These are phyloP conservation scores for Claviceps fusiformis DNA, from an alignment of 2,329 filamentous ascomycete genomes.

Conservation along the genomic window DNA sequence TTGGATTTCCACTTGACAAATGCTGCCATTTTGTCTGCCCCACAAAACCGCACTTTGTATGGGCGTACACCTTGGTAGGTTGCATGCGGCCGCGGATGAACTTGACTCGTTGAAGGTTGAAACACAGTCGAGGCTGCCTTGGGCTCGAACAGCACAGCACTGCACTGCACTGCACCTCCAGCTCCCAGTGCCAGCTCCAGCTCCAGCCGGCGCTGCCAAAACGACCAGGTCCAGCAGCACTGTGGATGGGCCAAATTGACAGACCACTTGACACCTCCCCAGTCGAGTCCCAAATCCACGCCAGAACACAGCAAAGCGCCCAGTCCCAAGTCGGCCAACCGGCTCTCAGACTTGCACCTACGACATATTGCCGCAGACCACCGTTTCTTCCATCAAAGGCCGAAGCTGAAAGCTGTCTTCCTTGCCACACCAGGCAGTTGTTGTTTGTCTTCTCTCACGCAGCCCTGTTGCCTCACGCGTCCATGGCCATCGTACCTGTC, in stretches of 20 bases:
- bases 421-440: background rate
- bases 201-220: slow-evolving; percentile 4
- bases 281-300: background rate
- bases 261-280: background rate
- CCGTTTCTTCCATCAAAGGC: background rate
- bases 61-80: too few species aligned
- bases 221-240: too few species aligned
- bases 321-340: background rate
- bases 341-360: background rate
- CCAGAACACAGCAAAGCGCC: background rate
- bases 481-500: background rate
- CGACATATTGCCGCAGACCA: background rate
- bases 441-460: background rate
- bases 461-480: background rate
- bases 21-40: background rate
- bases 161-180: background rate
- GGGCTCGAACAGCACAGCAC: background rate
- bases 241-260: too few species aligned
- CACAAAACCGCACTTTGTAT: background rate
- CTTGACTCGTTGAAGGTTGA: background rate
- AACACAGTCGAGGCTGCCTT: slow-evolving; percentile 2
- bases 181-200: background rate
- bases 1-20: background rate
- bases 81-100: background rate
- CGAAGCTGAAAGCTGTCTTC: background rate